These are phyloP conservation scores for Atkinsonella texensis DNA, from an alignment of 2,329 filamentous ascomycete genomes.

Conservation along the genomic window DNA sequence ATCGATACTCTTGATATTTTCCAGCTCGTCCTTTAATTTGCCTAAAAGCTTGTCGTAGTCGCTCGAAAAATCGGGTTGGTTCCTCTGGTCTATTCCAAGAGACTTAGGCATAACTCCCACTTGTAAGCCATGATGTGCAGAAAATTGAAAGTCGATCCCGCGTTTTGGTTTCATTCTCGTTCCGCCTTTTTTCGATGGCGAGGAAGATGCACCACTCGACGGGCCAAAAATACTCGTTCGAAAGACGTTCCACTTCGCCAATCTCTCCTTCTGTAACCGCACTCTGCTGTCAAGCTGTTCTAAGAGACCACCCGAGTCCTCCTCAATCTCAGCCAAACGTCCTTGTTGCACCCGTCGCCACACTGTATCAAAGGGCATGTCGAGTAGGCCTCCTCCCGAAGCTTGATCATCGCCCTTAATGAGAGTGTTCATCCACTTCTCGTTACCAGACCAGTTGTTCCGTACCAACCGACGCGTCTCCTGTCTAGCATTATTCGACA, in stretches of 20 bases:
- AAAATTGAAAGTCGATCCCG: slow-evolving; percentile 43
- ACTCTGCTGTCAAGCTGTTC: slow-evolving; percentile 62
- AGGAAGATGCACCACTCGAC: slow-evolving; percentile 9
- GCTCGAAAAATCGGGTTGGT: slow-evolving; percentile 17
- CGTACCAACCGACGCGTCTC: slow-evolving; percentile 49
- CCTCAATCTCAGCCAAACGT: slow-evolving; percentile 43
- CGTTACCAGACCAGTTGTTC: slow-evolving; percentile 69
- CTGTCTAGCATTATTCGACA: slow-evolving; percentile 29
- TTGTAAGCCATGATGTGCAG: slow-evolving; percentile 36
- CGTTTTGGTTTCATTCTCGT: slow-evolving; percentile 15
- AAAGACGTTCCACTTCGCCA: slow-evolving; percentile 66
- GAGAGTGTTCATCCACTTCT: slow-evolving; percentile 60
- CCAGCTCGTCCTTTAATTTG: slow-evolving; percentile 29
- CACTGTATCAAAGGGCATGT: slow-evolving; percentile 54
- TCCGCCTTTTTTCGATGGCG: slow-evolving; percentile 13
- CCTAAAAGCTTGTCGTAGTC: slow-evolving; percentile 34
- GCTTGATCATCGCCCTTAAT: slow-evolving; percentile 51
- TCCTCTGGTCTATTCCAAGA: slow-evolving; percentile 15
- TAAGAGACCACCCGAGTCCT: slow-evolving; percentile 41
- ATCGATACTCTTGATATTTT: slow-evolving; percentile 13
- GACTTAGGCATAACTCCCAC: slow-evolving; percentile 20
- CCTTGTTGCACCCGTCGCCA: slow-evolving; percentile 57
- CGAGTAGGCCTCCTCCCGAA: slow-evolving; percentile 50
- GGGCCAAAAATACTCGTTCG: slow-evolving; percentile 34
- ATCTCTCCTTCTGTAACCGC: slow-evolving; percentile 50